Evolutionary conservation across 2,329 filamentous ascomycete species (phyloP), one percentile per base, ranked within the genome.

Genomic region (Colletotrichum sp.): DNA sequence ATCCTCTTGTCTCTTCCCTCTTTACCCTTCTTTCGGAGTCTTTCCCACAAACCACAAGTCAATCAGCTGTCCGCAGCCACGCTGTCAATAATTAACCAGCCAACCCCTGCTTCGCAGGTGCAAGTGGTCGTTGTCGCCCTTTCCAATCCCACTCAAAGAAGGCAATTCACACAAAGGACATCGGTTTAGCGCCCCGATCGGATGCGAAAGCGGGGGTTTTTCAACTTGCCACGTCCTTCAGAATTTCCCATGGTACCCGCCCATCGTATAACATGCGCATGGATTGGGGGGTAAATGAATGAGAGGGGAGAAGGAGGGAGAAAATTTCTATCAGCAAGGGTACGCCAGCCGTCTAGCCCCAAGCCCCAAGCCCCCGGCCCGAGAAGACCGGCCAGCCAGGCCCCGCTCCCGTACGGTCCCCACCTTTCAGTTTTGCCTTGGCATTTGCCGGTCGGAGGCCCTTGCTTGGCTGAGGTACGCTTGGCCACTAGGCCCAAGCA

Each of bases 361-460:
- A 24, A 30, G 38, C 38, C 34, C 61, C 34, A 24, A 30, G 38
- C 38, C 38, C 38, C 64, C 67, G 67, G 67, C 67, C 56, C 67
- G 56, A 62, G 34, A 36, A 43, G 56, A 36, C 67, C 67, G 56
- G 38, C 36, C 56, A 69, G 18, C 38, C 67, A 56, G 66, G 18
- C 43, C 67, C 67, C 36, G 32, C 56, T 30, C 26, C 43, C 18
- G 56, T 34, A 34, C 26, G n/a, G 34, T 18, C 9, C 52, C 30
- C 52, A n/a, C 14, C 14, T 21, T 58, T 58, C 55, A 56, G 43
- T 16, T 28, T 32, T 55, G 38, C 43, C 66, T 69, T 62, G n/a
- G 67, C 67, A 63, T 61, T 69, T 62, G 55, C 55, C 67, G 24
- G 59, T 13, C 26, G 55, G 30, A 16, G 16, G 58, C 26, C 28